Evolutionary conservation across 306 rosid species (phyloP), one percentile per base, ranked within the genome.

Genomic region (Acmispon strigosus): DNA sequence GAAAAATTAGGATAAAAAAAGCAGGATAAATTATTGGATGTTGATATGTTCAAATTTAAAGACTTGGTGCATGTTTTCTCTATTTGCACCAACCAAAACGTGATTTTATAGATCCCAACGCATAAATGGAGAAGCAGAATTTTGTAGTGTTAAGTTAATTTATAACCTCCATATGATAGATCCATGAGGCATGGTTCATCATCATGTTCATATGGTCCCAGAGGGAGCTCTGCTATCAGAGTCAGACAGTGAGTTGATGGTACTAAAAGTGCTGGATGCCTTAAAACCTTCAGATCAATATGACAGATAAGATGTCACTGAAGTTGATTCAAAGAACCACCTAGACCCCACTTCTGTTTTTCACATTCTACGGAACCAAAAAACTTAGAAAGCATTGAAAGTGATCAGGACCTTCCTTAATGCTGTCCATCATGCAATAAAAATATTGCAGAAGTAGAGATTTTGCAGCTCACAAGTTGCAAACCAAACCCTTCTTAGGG

Each of bases 201-300:
- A 71, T 51, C 43, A 7, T 51, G 32, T 20, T 27, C 32, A 27
- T 4, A 27, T 27, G 32, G 32, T 27, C 4, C 32, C 32, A 9
- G 17, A 9, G 17, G 52, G 54, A 48, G 69, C 10, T 66, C 62
- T 19, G 62, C 75, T 37, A 39, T 67, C n/a, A 1, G 66, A 58
- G 51, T 34, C 80, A 36, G 66, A 80, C 75, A 62, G 10, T 37
- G 73, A 70, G 47, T 27, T 27, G 32, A 27, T 19, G 20, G 65
- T 42, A 50, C 80, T 76, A 69, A 55, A 57, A 71, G 63, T 76
- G 76, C 72, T 76, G 79, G 66, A 72, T 61, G 34, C 75, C 36
- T 65, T 19, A 15, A 65, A 70, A 53, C 85, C 69, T 17, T 76
- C 37, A 12, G 65, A 76, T 60, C 15, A 56, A 72, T 45, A 70